Base-by-base conservation (phyloP, 345 rosid species). In the Bruguiera sexangula region DNA sequence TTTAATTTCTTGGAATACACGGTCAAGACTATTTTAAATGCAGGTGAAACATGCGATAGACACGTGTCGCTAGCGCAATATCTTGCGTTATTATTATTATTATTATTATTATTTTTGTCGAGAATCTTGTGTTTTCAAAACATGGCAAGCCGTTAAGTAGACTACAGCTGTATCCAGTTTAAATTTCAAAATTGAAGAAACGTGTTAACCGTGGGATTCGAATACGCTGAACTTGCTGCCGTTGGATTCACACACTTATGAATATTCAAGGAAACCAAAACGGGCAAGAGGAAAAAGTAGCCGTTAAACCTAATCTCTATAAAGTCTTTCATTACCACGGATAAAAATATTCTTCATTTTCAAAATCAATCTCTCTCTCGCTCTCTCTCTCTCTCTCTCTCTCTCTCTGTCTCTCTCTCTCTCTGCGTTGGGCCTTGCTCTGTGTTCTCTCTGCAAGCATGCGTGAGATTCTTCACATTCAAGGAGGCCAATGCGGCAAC, bases 391-490 rank as follows among this genome's bases (percentile, higher is more conserved):
- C n/a, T 26, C 24, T 13, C 43, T 51, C 9, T 16, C 20, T 30
- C 50, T 21, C 58, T 62, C 46, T 20, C 24, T 22, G 0, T 22
- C 0, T n/a, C n/a, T n/a, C 22, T 22, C 31, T 30, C 57, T 21
- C 59, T 62, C 46, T 20, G 19, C 37, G 0, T 18, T 51, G 36
- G 2, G 60, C 22, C 29, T 16, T 15, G 16, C 13, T 2, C 60
- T n/a, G 15, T 6, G 59, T 21, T 4, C 16, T 36, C 39, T 43
- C 19, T 3, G 31, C 34, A 5, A 75, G 29, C 65, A 75, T 75
- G 78, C 73, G 78, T 46, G 78, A 75, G 68, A 75, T 75, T 29
- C 78, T 75, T 65, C 78, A 75, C 69, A 64, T 75, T 16, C 78
- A 75, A 52, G 78, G 73, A 0, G 78, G 78, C 27, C 78, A 75